A percentile compares a stretch with the other conserved stretches of the same genome.
phyloP scores from a whole-genome alignment of 441 rosid species.

The Gossypium gossypioides region DNA sequence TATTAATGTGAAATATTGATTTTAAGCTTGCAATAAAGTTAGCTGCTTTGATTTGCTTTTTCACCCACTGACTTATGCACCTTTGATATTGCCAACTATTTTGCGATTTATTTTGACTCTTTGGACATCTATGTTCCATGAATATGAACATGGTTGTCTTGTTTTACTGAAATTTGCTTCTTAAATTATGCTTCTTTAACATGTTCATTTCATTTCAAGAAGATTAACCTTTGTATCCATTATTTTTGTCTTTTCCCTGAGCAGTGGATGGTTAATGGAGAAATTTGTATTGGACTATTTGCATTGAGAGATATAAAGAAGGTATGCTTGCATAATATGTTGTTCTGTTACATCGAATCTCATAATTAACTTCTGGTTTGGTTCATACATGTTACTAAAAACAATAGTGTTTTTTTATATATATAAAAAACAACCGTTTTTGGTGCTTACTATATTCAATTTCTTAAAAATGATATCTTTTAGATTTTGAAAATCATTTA shows the following conservation, averaged over 20 bases:
- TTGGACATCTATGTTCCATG: background rate
- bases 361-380: background rate
- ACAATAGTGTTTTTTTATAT: too few relatives aligned
- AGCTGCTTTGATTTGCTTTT: background rate
- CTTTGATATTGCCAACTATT: background rate
- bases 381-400: background rate
- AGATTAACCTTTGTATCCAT: slow-evolving; percentile 3
- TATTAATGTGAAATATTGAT: background rate
- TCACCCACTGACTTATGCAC: background rate
- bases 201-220: background rate
- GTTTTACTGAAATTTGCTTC: slow-evolving; percentile 1
- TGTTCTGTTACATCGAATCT: background rate
- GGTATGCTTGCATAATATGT: slow-evolving; percentile 34
- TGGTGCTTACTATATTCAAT: background rate
- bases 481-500: background rate
- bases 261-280: slow-evolving; percentile 99
- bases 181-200: background rate
- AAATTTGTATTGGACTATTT: slow-evolving; percentile 92
- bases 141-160: background rate
- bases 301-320: slow-evolving; percentile 75
- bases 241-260: slow-evolving; percentile 13
- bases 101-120: background rate
- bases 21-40: background rate
- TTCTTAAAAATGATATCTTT: background rate
- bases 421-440: background rate